A percentile compares a stretch with the other conserved stretches of the same genome.
phyloP scores from a whole-genome alignment of 106 monocot species.

The Dioscorea dumetorum region DNA sequence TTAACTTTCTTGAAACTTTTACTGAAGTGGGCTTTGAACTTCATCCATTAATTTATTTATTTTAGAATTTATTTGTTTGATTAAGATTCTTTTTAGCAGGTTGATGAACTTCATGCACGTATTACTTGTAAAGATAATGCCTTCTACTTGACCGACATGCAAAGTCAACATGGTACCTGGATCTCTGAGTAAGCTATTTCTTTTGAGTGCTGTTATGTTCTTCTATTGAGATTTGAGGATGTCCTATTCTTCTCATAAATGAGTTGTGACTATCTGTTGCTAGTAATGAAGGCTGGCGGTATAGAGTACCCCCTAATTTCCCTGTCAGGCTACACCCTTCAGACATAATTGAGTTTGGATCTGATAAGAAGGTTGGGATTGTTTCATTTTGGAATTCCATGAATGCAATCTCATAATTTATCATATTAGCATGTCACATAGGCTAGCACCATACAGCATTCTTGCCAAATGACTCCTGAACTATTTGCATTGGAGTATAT shows the following conservation, averaged over 20 bases:
- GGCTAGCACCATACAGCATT: too few species aligned
- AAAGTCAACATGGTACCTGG: conserved; percentile 89
- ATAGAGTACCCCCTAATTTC: conserved; percentile 48
- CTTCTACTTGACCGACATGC: conserved; percentile 84
- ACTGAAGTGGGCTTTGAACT: too few species aligned
- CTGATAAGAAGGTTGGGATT: conserved; percentile 69
- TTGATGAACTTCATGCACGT: conserved; percentile 57
- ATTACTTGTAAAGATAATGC: conserved; percentile 75
- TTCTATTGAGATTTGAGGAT: background rate
- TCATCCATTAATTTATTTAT: too few species aligned
- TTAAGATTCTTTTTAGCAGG: conserved; percentile 22
- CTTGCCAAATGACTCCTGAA: too few species aligned
- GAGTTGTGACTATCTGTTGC: conserved; percentile 3
- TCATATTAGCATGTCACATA: too few species aligned
- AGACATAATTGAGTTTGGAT: conserved; percentile 70
- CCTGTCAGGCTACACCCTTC: conserved; percentile 76
- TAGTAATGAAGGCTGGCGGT: conserved; percentile 87
- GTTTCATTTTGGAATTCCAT: background rate
- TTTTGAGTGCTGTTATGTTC: background rate
- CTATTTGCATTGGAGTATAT: too few species aligned
- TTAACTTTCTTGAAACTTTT: too few species aligned
- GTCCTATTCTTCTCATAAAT: background rate
- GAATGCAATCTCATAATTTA: too few species aligned
- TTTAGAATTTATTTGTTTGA: background rate
- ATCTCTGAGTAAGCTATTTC: conserved; percentile 61